Evolutionary conservation across 345 rosid genomes (phyloP), one percentile per base, ranked within the genome.

Genomic region (Melastoma malabathricum): DNA sequence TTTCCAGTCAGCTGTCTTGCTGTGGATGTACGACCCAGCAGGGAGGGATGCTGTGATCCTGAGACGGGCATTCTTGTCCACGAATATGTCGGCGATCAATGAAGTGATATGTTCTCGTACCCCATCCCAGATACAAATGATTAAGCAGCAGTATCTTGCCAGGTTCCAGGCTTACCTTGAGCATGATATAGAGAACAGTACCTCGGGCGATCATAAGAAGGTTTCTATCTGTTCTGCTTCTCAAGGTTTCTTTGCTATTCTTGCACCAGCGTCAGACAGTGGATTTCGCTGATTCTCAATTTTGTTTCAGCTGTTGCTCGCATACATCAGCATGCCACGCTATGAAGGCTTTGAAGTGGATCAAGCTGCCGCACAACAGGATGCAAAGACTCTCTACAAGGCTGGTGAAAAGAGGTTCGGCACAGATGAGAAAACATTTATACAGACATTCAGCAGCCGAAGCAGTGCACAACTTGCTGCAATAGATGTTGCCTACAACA

Each of bases 391-490:
- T 34, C 82, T 83, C 3, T 80, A 61, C 55, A 76, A 72, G 61
- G 87, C 84, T 3, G 86, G 92, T 48, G 92, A 80, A 69, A 80
- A 59, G 74, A 76, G 39, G 61, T 49, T 62, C 10, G 92, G 87
- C 56, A 80, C 92, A n/a, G 92, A 83, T 64, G 92, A 83, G 73
- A 72, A 66, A 46, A 74, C 75, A 15, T 80, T 83, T 56, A 70
- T 83, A 57, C 54, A 22, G 43, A 63, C 72, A 54, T 83, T 80
- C 52, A 62, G 77, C 6, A 75, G 65, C 67, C 73, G 84, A 54
- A 83, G 87, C 60, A 62, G 72, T 44, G 79, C 82, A 18, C 92
- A 83, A 47, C 58, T 83, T 64, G 82, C 72, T 50, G 73, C 73
- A 44, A 71, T 80, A 41, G 48, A 39, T 63, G 4, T 52, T 45